Conservation (phyloP, 2,329 filamentous ascomycete genomes). For the Penicillium glabrum region DNA sequence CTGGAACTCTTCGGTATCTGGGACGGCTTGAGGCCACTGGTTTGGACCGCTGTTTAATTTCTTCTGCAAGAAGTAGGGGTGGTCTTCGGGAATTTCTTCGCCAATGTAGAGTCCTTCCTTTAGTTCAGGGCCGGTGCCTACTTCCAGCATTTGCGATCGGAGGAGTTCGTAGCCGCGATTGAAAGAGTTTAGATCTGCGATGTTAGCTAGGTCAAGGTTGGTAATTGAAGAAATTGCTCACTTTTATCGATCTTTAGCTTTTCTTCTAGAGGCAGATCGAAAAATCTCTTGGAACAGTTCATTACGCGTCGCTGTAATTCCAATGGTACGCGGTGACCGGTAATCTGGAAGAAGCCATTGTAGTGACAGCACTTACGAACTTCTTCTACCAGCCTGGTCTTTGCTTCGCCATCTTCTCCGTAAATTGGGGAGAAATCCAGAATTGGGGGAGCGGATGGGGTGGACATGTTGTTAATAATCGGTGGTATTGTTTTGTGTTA, state of each 20-base stretch:
- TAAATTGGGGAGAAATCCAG: constrained; percentile 37
- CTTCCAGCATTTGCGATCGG: constrained; percentile 44
- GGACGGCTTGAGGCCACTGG: constrained; percentile 35
- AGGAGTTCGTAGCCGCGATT: constrained; percentile 48
- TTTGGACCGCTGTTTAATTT: constrained; percentile 44
- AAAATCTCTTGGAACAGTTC: constrained; percentile 42
- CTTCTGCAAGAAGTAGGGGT: constrained; percentile 40
- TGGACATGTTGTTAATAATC: constrained; percentile 17
- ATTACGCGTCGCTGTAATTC: constrained; percentile 41
- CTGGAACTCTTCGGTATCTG: constrained; percentile 34
- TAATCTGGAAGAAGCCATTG: constrained; percentile 49
- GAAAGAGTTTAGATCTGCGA: constrained; percentile 37
- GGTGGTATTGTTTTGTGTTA: constrained; percentile 11
- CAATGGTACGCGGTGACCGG: constrained; percentile 40
- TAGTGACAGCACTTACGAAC: constrained; percentile 28
- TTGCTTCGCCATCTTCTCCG: constrained; percentile 27
- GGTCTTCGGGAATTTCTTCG: constrained; percentile 40
- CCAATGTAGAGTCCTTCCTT: constrained; percentile 48
- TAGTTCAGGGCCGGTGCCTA: constrained; percentile 43
- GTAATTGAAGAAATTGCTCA: constrained; percentile 6
- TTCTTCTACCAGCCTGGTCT: constrained; percentile 27
- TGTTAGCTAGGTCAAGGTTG: background rate
- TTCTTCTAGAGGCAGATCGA: constrained; percentile 41
- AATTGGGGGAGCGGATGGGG: constrained; percentile 30
- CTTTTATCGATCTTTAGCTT: constrained; percentile 40